These are phyloP conservation scores for Chytriomyces confervae DNA, from an alignment of 192 early-diverging fungal species.

Conservation along the genomic window DNA sequence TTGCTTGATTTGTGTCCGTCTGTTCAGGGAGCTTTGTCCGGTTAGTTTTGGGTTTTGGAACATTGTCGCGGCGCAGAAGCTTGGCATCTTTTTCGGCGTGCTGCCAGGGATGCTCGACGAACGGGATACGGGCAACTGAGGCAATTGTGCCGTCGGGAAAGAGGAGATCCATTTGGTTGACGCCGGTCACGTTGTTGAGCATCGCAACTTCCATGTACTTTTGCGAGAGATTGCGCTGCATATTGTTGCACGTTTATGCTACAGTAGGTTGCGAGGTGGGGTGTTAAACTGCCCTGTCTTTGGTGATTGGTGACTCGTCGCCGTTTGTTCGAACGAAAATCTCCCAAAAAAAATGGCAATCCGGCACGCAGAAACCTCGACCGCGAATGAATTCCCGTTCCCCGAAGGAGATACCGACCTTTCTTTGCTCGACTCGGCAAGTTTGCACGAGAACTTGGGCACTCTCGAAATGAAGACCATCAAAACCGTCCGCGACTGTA, in stretches of 20 bases:
- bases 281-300: background rate
- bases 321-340: background rate
- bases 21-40: too few species aligned
- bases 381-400: background rate
- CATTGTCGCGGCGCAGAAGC: too few species aligned
- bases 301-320: background rate
- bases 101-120: constrained; percentile 17
- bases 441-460: background rate
- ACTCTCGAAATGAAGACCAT: constrained; percentile 21
- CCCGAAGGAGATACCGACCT: background rate
- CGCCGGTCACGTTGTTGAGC: background rate
- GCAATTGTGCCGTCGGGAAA: constrained; percentile 17
- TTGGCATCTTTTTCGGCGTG: background rate
- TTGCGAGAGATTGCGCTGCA: background rate
- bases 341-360: background rate
- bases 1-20: too few species aligned
- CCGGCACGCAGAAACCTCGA: background rate
- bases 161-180: constrained; percentile 3
- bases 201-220: constrained; percentile 1
- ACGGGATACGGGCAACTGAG: background rate
- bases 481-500: constrained; percentile 1
- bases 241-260: background rate
- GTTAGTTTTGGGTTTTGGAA: too few species aligned
- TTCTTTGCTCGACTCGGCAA: background rate
- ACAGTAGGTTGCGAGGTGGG: too few species aligned